These are phyloP conservation scores for Leptodermis oblonga DNA, from an alignment of 257 asterid genomes.

Conservation along the genomic window DNA sequence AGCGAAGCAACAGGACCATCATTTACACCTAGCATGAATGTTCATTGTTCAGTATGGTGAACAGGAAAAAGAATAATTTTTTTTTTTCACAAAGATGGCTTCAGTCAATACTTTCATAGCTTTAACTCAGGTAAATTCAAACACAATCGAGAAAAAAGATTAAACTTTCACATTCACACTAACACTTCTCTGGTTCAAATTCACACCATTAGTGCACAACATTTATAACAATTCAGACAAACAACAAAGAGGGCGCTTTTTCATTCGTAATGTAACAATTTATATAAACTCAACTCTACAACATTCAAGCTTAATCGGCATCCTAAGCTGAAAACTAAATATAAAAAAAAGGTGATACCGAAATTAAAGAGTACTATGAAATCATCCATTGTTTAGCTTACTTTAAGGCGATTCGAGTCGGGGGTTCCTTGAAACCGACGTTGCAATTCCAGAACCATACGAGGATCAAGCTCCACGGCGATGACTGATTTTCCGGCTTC, in stretches of 20 bases:
- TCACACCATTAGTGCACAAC: background rate
- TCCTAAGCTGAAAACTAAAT: background rate
- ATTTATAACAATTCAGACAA: background rate
- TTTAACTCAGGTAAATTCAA: background rate
- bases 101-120: background rate
- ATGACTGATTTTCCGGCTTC: slow-evolving; percentile 86
- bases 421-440: slow-evolving; percentile 95
- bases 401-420: slow-evolving; percentile 58
- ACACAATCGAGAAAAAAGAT: background rate
- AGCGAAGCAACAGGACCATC: too few relatives aligned
- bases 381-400: background rate
- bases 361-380: background rate
- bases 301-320: background rate
- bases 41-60: too few relatives aligned
- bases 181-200: background rate
- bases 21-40: background rate
- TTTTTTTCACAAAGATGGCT: too few relatives aligned
- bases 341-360: background rate
- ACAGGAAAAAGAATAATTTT: too few relatives aligned
- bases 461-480: slow-evolving; percentile 90
- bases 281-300: too few relatives aligned
- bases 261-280: background rate
- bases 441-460: slow-evolving; percentile 91
- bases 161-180: background rate
- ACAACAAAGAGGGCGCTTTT: background rate